A percentile compares a stretch with the other conserved stretches of the same genome.
Conservation (phyloP, 2,329 filamentous ascomycete genomes). For the Alternaria sp. region DNA sequence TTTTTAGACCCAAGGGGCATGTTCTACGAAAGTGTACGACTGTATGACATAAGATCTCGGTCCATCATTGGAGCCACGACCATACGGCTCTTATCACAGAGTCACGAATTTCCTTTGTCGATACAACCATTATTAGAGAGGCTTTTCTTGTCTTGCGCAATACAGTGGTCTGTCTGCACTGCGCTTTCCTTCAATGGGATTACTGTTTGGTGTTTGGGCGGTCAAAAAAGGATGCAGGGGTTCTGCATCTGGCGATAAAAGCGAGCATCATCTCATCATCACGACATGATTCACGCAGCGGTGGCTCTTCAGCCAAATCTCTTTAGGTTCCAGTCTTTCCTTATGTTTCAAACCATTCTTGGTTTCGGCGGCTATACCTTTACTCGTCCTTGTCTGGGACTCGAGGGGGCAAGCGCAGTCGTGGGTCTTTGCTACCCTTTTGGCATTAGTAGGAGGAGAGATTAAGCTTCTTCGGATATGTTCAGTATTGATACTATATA, state of each 20-base stretch:
- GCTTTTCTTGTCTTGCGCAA: slow-evolving; percentile 22
- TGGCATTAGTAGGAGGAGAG: slow-evolving; percentile 6
- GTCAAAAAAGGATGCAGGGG: slow-evolving; percentile 18
- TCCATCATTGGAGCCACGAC: slow-evolving; percentile 43
- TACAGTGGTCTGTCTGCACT: slow-evolving; percentile 21
- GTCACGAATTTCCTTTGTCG: slow-evolving; percentile 50
- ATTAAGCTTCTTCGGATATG: slow-evolving; percentile 21
- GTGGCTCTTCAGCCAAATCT: slow-evolving; percentile 45
- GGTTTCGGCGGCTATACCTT: slow-evolving; percentile 45
- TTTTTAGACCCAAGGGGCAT: slow-evolving; percentile 16
- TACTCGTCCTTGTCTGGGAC: slow-evolving; percentile 32
- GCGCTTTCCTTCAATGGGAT: slow-evolving; percentile 35
- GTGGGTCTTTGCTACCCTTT: slow-evolving; percentile 30
- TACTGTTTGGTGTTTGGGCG: slow-evolving; percentile 24
- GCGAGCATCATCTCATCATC: slow-evolving; percentile 33
- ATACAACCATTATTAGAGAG: slow-evolving; percentile 34
- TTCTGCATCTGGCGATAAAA: slow-evolving; percentile 22
- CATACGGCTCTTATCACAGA: slow-evolving; percentile 32
- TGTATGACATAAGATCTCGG: slow-evolving; percentile 45
- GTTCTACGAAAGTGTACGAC: slow-evolving; percentile 49
- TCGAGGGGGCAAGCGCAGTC: slow-evolving; percentile 43
- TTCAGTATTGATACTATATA: slow-evolving; percentile 35
- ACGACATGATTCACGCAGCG: slow-evolving; percentile 37
- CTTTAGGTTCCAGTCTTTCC: slow-evolving; percentile 23
- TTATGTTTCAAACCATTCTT: slow-evolving; percentile 40